Evolutionary conservation across 2,329 filamentous ascomycete genomes (phyloP).

Genomic region (Aspergillus brasiliensis): DNA sequence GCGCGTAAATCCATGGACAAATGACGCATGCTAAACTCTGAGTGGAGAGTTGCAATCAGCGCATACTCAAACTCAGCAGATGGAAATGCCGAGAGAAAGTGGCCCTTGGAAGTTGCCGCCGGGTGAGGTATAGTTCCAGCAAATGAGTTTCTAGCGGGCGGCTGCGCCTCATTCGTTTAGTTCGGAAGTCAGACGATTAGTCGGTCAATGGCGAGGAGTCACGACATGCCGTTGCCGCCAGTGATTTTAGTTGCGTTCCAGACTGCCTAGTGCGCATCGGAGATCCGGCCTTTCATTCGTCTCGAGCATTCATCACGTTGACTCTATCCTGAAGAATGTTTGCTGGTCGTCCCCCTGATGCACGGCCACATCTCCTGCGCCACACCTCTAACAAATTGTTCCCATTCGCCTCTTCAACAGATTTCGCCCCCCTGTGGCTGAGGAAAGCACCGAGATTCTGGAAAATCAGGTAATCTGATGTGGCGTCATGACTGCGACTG

Average conservation of each 20-base stretch:
- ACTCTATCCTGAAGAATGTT: background rate
- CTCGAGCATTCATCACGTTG: background rate
- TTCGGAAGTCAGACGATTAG: conserved; percentile 1
- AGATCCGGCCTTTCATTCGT: background rate
- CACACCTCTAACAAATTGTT: background rate
- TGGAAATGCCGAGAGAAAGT: background rate
- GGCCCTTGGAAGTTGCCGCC: conserved; percentile 6
- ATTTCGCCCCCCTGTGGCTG: background rate
- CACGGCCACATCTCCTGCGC: background rate
- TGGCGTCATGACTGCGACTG: background rate
- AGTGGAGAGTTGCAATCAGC: background rate
- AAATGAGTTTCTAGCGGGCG: background rate
- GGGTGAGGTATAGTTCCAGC: background rate
- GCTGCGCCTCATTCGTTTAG: conserved; percentile 14
- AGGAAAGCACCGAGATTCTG: background rate
- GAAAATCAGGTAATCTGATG: background rate
- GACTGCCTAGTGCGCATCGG: background rate
- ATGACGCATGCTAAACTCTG: background rate
- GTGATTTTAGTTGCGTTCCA: background rate
- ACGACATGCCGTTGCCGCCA: background rate
- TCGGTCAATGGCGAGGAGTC: background rate
- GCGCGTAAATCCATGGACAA: background rate
- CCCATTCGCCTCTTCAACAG: background rate
- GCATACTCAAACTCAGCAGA: background rate
- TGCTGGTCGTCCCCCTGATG: background rate